These are phyloP conservation scores for Sporisorium iseilematis-ciliati DNA, from an alignment of 1,284 basidiomycete species.

Conservation along the genomic window DNA sequence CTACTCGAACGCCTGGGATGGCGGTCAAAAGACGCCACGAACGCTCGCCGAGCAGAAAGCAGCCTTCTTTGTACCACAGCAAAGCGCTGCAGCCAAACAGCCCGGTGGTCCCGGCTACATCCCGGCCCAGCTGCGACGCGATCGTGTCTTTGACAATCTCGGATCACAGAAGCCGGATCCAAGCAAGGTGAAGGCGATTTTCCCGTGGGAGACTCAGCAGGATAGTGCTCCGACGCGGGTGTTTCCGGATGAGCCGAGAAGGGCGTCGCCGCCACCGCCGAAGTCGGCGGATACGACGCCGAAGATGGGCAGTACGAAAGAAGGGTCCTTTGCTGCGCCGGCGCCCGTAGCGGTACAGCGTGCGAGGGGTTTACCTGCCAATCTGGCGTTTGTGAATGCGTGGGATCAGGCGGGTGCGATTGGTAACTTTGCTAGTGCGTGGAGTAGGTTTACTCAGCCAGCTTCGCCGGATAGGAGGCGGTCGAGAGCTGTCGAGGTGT, in stretches of 20 bases:
- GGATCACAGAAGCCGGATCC: slow-evolving; percentile 76
- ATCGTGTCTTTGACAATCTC: slow-evolving; percentile 73
- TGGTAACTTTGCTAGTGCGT: slow-evolving; percentile 40
- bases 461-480: slow-evolving; percentile 21
- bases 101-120: slow-evolving; percentile 46
- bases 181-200: slow-evolving; percentile 81
- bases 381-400: slow-evolving; percentile 53
- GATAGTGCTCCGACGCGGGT: slow-evolving; percentile 38
- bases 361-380: slow-evolving; percentile 42
- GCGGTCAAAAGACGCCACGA: slow-evolving; percentile 45
- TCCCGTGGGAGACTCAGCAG: slow-evolving; percentile 87
- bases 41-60: slow-evolving; percentile 49
- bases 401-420: slow-evolving; percentile 58
- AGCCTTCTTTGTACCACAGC: slow-evolving; percentile 74
- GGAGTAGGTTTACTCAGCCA: slow-evolving; percentile 24
- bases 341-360: slow-evolving; percentile 14
- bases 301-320: slow-evolving; percentile 13
- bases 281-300: slow-evolving; percentile 13
- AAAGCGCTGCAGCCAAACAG: slow-evolving; percentile 5
- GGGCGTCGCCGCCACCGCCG: slow-evolving; percentile 16
- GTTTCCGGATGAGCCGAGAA: slow-evolving; percentile 59
- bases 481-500: slow-evolving; percentile 1
- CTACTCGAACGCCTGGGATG: slow-evolving; percentile 73
- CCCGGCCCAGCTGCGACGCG: slow-evolving; percentile 75
- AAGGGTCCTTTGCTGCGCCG: slow-evolving; percentile 3